Conservation (phyloP, 73 alveolate species). For the Durusdinium trenchii region DNA sequence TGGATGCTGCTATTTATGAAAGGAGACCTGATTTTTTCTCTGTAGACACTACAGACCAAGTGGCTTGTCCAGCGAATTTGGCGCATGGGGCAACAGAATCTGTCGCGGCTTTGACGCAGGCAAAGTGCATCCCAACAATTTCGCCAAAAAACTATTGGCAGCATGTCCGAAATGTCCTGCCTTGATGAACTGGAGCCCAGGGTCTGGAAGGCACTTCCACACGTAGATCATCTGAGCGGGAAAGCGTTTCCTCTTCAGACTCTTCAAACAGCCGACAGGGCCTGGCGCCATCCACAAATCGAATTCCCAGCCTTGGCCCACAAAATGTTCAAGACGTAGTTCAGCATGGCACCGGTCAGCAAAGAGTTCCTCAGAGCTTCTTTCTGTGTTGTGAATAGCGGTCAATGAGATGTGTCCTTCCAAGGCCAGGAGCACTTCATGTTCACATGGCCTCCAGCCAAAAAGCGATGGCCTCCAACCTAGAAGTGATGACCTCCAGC, state of each 20-base stretch:
- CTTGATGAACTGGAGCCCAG: conserved; percentile 39
- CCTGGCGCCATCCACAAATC: background rate
- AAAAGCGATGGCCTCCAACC: too few species aligned
- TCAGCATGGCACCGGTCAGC: conserved; percentile 37
- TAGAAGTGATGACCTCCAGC: too few species aligned
- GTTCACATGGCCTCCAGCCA: too few species aligned
- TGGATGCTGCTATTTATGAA: too few species aligned
- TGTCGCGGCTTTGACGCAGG: background rate
- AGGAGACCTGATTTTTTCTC: too few species aligned
- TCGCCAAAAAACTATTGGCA: background rate
- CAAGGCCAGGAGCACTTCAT: too few species aligned
- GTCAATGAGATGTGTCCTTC: too few species aligned
- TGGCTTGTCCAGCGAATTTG: conserved; percentile 18
- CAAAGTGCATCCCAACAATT: background rate
- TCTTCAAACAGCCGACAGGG: background rate
- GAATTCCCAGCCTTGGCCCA: conserved; percentile 10
- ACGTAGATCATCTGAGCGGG: conserved; percentile 50
- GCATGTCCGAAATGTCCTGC: background rate
- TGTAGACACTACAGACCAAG: conserved; percentile 23
- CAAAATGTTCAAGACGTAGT: conserved; percentile 41
- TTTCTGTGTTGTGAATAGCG: too few species aligned
- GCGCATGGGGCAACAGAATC: conserved; percentile 14
- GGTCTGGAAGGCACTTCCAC: conserved; percentile 60
- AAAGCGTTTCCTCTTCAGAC: background rate
- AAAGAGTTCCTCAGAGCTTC: background rate